Evolutionary conservation across 805 yeast genomes (phyloP).

Genomic region (Candida maltosa): DNA sequence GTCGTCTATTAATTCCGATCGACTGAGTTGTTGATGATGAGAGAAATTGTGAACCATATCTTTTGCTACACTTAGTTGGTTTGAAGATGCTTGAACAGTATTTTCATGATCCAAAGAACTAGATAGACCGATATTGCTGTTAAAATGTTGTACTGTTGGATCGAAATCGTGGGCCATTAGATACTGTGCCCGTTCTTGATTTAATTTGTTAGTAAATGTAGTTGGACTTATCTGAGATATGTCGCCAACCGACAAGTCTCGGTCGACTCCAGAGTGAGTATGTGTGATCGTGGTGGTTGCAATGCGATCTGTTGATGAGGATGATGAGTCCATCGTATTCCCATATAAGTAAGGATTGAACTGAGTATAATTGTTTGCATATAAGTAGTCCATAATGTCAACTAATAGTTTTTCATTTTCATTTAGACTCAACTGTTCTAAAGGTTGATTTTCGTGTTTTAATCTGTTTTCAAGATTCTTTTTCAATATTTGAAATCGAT

Average conservation of each 20-base stretch:
- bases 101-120: too few relatives aligned
- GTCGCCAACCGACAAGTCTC: too few relatives aligned
- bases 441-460: conserved; percentile 4
- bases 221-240: neutral
- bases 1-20: too few relatives aligned
- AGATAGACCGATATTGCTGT: too few relatives aligned
- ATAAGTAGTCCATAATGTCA: conserved; percentile 9
- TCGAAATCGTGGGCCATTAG: conserved; percentile 2
- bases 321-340: neutral
- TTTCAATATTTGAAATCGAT: conserved; percentile 18
- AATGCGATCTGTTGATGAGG: neutral
- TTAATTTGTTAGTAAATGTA: neutral
- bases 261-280: neutral
- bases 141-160: conserved; percentile 4
- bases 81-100: too few relatives aligned
- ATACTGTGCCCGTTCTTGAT: conserved; percentile 3
- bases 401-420: conserved; percentile 19
- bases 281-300: neutral
- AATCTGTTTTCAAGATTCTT: conserved; percentile 17
- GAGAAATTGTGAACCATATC: too few relatives aligned
- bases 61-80: too few relatives aligned
- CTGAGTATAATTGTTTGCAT: conserved; percentile 2
- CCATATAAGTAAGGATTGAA: conserved; percentile 2
- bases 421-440: conserved; percentile 11
- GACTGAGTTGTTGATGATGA: too few relatives aligned